These are phyloP conservation scores for Mycena capillaripes DNA, from an alignment of 768 basidiomycete species.

Conservation along the genomic window DNA sequence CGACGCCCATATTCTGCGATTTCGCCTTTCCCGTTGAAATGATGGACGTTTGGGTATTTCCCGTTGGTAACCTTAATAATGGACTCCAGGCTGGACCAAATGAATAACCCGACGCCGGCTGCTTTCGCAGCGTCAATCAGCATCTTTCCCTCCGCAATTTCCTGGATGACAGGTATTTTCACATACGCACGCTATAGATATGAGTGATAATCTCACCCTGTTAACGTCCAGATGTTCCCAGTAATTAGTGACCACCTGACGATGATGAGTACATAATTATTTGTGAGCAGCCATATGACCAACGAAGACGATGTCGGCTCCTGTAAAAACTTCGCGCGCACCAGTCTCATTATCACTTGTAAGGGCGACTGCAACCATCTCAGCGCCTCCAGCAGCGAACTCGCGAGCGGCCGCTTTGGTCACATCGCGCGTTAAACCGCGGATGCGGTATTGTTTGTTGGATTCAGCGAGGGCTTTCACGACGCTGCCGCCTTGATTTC, in stretches of 20 bases:
- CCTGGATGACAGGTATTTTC: neutral
- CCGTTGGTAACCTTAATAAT: constrained; percentile 18
- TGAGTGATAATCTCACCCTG: constrained; percentile 1
- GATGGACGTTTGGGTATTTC: constrained; percentile 33
- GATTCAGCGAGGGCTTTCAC: constrained; percentile 30
- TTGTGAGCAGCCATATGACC: neutral
- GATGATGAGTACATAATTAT: neutral
- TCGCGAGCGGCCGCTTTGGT: constrained; percentile 21
- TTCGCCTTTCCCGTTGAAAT: constrained; percentile 33
- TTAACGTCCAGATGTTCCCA: constrained; percentile 34
- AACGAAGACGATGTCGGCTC: constrained; percentile 26
- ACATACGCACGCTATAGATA: no score
- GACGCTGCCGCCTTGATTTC: constrained; percentile 35
- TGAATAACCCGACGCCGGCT: constrained; percentile 16
- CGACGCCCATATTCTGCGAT: constrained; percentile 22
- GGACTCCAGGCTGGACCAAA: constrained; percentile 35
- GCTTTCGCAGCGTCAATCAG: constrained; percentile 30
- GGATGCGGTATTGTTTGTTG: constrained; percentile 28
- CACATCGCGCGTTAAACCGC: constrained; percentile 31
- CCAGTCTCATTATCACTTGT: constrained; percentile 13
- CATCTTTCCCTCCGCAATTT: constrained; percentile 32
- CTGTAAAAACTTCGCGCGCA: constrained; percentile 20
- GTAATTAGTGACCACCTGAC: constrained; percentile 33
- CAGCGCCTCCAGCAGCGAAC: constrained; percentile 18
- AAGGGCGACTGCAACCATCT: constrained; percentile 20